Percentiles rank a stretch among this genome's conserved stretches.
phyloP scores from a whole-genome alignment of 2,329 filamentous ascomycete genomes.

The Clarireedia hainanense region DNA sequence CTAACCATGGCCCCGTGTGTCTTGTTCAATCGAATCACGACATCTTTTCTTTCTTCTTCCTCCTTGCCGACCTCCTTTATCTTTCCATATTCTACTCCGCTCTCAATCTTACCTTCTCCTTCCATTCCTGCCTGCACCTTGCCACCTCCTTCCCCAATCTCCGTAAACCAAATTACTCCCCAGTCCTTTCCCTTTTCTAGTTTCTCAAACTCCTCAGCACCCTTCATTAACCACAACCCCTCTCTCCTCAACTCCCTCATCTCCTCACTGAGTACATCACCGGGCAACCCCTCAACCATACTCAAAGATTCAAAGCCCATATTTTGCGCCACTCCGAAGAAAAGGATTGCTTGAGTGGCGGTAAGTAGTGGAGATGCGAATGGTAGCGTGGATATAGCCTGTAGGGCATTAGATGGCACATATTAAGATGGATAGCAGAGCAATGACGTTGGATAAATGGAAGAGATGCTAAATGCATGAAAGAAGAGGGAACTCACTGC shows the following conservation, averaged over 20 bases:
- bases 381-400: background rate
- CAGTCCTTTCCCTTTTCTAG: background rate
- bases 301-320: slow-evolving; percentile 1
- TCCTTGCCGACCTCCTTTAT: background rate
- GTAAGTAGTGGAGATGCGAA: background rate
- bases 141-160: background rate
- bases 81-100: background rate
- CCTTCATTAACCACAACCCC: background rate
- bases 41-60: background rate
- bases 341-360: background rate
- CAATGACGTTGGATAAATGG: background rate
- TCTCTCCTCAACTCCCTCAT: background rate
- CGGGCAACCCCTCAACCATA: background rate
- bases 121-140: background rate
- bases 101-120: background rate
- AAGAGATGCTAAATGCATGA: no score
- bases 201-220: background rate
- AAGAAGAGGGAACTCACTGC: background rate
- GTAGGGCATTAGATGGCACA: background rate
- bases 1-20: background rate
- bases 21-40: background rate
- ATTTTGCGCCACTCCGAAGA: slow-evolving; percentile 1
- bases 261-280: background rate
- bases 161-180: background rate
- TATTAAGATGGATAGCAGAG: no score